Evolutionary conservation across 2,329 filamentous ascomycete genomes (phyloP), one percentile per base, ranked within the genome.

Genomic region (Aciculosporium take): DNA sequence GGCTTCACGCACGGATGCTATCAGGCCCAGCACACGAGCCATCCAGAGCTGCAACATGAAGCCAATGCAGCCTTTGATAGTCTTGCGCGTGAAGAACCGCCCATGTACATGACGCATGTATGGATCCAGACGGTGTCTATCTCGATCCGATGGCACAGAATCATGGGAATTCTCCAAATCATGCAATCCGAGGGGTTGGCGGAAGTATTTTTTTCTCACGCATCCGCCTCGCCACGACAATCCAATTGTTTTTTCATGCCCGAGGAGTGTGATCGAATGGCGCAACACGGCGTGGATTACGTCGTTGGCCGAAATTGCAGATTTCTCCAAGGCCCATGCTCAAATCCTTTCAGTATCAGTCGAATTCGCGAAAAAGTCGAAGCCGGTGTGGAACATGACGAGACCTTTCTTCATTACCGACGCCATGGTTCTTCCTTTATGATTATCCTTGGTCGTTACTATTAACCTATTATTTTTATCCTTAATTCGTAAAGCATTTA

Each of bases 371-470:
- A 80, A 31, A 76, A 76, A 23, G 60, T 81, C 9, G 57, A 66
- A 7, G 71, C 67, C 1, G 79, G 79, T n/a, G 69, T 74, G 49
- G 82, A 87, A 51, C 74, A 80, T 48, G 81, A 71, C 41, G 84
- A 88, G 51, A 74, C 84, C 0, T 76, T 88, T 42, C 61, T 88
- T 29, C 88, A 88, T 56, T 88, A 84, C 52, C 73, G 81, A 25
- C 74, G 81, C n/a, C 81, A 86, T 50, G 81, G 81, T 0, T 81
- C 79, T 1, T 79, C 80, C 0, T 86, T 86, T 53, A 79, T 86
- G 70, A n/a, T n/a, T n/a, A n/a, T n/a, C n/a, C n/a, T n/a, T n/a
- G n/a, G n/a, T n/a, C n/a, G n/a, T n/a, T n/a, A n/a, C n/a, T n/a
- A n/a, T n/a, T n/a, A n/a, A n/a, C n/a, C n/a, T n/a, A n/a, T n/a